Percentiles rank a stretch among this genome's conserved stretches.
Evolutionary conservation across 495 filamentous ascomycete genomes (phyloP).

Genomic region (Neurospora terricola): DNA sequence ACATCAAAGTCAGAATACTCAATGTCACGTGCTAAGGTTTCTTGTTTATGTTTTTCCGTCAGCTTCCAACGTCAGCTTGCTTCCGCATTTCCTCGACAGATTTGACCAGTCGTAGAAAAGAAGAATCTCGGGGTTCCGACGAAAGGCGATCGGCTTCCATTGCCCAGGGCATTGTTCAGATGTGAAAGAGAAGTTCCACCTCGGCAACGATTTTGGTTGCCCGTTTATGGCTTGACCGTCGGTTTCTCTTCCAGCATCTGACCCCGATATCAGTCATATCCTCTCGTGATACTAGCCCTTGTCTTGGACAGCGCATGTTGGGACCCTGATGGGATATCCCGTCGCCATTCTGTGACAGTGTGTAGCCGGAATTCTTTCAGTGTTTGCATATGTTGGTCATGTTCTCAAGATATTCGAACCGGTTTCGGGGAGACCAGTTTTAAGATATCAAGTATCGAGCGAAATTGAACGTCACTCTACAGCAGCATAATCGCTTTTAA

Average conservation of each 20-base stretch:
- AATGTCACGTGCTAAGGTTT: background rate
- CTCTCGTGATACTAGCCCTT: background rate
- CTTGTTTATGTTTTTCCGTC: background rate
- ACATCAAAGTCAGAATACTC: background rate
- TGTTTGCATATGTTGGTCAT: background rate
- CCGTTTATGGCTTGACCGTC: background rate
- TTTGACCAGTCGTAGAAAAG: background rate
- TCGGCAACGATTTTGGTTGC: background rate
- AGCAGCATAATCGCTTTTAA: background rate
- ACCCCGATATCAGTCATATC: background rate
- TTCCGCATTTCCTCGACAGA: background rate
- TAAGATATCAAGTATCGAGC: background rate
- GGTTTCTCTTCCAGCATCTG: background rate
- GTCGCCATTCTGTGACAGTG: background rate
- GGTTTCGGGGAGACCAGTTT: background rate
- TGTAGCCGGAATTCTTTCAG: background rate
- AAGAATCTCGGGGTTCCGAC: background rate
- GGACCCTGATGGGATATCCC: background rate
- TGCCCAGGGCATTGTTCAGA: background rate
- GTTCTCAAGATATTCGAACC: background rate
- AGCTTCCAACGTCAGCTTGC: background rate
- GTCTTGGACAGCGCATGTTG: background rate
- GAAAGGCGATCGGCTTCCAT: background rate
- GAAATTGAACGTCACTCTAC: background rate
- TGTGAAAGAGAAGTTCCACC: background rate